Percentiles rank a stretch among this genome's conserved stretches.
Conservation (phyloP, 2,329 filamentous ascomycete species). For the Stachybotrys chartarum region DNA sequence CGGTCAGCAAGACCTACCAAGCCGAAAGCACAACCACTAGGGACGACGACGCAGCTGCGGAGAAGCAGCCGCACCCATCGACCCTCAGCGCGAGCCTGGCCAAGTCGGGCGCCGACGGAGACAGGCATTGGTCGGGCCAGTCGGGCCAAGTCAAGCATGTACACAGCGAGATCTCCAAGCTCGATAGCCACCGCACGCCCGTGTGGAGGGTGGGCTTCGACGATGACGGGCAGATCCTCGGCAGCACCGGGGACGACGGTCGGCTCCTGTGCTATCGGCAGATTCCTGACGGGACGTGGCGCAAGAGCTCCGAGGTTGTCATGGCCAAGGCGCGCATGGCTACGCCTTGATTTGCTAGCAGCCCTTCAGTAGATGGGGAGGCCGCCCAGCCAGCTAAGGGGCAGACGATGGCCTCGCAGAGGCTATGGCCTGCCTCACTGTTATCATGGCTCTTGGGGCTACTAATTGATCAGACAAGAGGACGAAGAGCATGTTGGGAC, state of each 20-base stretch:
- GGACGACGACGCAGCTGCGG: constrained; percentile 20
- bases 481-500: too few species aligned
- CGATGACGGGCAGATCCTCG: constrained; percentile 62
- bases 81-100: constrained; percentile 46
- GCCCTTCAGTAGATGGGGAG: too few species aligned
- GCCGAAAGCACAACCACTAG: constrained; percentile 20
- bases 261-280: constrained; percentile 56
- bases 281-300: constrained; percentile 49
- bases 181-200: constrained; percentile 61
- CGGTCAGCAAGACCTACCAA: constrained; percentile 12
- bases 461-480: too few species aligned
- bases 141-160: constrained; percentile 61
- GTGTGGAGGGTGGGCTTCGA: constrained; percentile 72
- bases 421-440: too few species aligned
- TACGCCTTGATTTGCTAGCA: constrained; percentile 22
- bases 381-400: too few species aligned
- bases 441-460: too few species aligned
- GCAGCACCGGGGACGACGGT: constrained; percentile 72
- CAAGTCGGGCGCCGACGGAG: constrained; percentile 36
- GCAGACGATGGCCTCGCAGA: too few species aligned
- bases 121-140: constrained; percentile 47
- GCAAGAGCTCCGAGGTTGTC: constrained; percentile 51
- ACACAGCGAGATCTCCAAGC: constrained; percentile 55
- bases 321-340: constrained; percentile 51
- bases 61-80: constrained; percentile 29